Evolutionary conservation across 2,329 filamentous ascomycete genomes (phyloP), one percentile per base, ranked within the genome.

Genomic region (Calonectria hongkongensis): DNA sequence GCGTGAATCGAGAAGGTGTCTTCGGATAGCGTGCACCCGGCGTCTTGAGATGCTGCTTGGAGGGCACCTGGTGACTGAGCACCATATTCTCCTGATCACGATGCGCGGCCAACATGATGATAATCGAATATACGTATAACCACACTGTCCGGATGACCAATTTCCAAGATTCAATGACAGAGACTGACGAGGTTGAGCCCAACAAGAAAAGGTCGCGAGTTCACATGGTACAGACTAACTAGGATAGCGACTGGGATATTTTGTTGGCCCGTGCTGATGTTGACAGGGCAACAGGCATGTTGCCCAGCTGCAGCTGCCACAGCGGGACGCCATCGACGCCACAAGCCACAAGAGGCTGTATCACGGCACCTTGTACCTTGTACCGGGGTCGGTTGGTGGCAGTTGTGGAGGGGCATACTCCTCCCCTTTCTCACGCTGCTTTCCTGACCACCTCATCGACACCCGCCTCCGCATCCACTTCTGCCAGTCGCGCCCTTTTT

Each of bases 41-140:
- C 33, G 95, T 98, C 85, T 96, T 98, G 68, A 94, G 91, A 77
- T 95, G 93, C 81, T 88, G 92, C 84, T 98, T 98, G 18, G 91
- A 88, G 16, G 92, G 90, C 28, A 92, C 89, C 82, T 95, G 94
- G 82, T 94, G 94, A 76, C 89, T 90, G 82, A 95, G 92, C 79
- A 95, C 90, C 83, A 95, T 86, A 85, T 98, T 98, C 85, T 98
- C 96, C 86, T 98, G 95, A 84, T 98, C 94, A 79, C 92, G 91
- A 81, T 93, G 92, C 81, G 93, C 89, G 73, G 94, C 94, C 82
- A 95, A 88, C 95, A 96, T 98, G 65, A 74, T 79, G 73, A 48
- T 60, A 28, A 48, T 43, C 64, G 16, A 13, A 28, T 21, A 21
- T 21, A 21, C 30, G 18, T 45, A 45, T 8, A 27, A 41, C 33